Conservation (phyloP, 2,329 filamentous ascomycete genomes). For the Phyllachora maydis region DNA sequence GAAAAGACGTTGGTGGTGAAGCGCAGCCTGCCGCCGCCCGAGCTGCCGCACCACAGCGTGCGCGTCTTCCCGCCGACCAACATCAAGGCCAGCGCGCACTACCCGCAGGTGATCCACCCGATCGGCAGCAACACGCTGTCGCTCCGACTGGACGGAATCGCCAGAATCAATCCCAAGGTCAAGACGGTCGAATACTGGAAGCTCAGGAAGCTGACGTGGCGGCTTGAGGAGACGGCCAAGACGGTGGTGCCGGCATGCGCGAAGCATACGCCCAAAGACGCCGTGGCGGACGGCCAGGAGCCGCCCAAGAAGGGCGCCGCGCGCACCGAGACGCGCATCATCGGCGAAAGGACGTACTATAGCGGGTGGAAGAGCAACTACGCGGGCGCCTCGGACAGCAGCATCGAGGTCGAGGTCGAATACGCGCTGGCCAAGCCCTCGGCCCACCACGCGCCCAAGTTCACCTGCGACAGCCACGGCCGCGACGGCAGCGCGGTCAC, state of each 20-base stretch:
- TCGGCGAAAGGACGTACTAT: constrained; percentile 68
- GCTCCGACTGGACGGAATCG: constrained; percentile 71
- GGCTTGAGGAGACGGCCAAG: constrained; percentile 72
- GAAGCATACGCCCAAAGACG: constrained; percentile 41
- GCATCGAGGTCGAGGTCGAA: constrained; percentile 63
- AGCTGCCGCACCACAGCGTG: constrained; percentile 69
- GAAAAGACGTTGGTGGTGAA: constrained; percentile 51
- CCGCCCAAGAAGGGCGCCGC: constrained; percentile 40
- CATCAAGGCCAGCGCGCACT: constrained; percentile 66
- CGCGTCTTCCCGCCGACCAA: constrained; percentile 94
- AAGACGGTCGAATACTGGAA: constrained; percentile 68
- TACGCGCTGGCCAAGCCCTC: constrained; percentile 42
- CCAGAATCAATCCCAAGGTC: constrained; percentile 44
- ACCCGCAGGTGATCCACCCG: constrained; percentile 69
- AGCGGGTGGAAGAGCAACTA: constrained; percentile 72
- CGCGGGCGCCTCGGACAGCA: constrained; percentile 23
- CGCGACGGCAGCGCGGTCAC: constrained; percentile 56
- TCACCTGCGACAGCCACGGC: constrained; percentile 60
- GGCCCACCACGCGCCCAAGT: constrained; percentile 38
- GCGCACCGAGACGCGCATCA: constrained; percentile 54
- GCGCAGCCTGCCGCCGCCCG: constrained; percentile 54
- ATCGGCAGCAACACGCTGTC: constrained; percentile 63
- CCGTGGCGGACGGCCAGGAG: constrained; percentile 17
- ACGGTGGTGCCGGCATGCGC: constrained; percentile 61
- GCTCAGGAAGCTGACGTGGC: constrained; percentile 80